Percentiles rank a stretch among this genome's conserved stretches.
Evolutionary conservation across 1,284 basidiomycete genomes (phyloP).

Genomic region (Papiliotrema terrestris): DNA sequence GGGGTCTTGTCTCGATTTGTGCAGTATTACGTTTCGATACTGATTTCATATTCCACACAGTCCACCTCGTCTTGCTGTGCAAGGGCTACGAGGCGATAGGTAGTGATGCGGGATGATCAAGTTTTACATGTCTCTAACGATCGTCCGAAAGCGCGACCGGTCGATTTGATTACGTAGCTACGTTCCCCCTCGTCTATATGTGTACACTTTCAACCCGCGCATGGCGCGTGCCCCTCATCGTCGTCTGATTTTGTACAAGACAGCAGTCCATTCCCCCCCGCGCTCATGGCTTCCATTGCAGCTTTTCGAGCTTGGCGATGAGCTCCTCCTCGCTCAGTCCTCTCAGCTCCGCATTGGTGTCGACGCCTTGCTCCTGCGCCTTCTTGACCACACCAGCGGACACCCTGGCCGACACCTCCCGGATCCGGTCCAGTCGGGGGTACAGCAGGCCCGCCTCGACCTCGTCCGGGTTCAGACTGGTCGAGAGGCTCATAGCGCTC

Average conservation of each 20-base stretch:
- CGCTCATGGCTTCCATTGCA: constrained; percentile 3
- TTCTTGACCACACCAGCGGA: constrained; percentile 69
- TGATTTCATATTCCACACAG: no score
- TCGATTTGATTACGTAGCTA: no score
- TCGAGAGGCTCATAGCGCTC: constrained; percentile 66
- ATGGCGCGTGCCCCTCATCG: background rate
- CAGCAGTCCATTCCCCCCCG: background rate
- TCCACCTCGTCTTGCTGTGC: no score
- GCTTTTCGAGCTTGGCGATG: background rate
- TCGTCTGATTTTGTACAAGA: background rate
- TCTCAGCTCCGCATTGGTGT: constrained; percentile 26
- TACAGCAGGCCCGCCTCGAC: constrained; percentile 63
- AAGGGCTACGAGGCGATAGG: no score
- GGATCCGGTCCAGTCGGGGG: constrained; percentile 71
- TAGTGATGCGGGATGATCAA: no score
- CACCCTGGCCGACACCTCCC: constrained; percentile 75
- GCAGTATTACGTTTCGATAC: no score
- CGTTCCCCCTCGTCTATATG: no score
- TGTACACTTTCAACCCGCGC: no score
- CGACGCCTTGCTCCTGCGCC: constrained; percentile 64
- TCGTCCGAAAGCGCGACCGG: no score
- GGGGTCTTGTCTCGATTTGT: no score
- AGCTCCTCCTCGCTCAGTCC: constrained; percentile 18
- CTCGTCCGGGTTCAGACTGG: constrained; percentile 72
- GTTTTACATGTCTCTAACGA: no score